Evolutionary conservation across 2,329 filamentous ascomycete genomes (phyloP).

Genomic region (Aspergillus eucalypticola): DNA sequence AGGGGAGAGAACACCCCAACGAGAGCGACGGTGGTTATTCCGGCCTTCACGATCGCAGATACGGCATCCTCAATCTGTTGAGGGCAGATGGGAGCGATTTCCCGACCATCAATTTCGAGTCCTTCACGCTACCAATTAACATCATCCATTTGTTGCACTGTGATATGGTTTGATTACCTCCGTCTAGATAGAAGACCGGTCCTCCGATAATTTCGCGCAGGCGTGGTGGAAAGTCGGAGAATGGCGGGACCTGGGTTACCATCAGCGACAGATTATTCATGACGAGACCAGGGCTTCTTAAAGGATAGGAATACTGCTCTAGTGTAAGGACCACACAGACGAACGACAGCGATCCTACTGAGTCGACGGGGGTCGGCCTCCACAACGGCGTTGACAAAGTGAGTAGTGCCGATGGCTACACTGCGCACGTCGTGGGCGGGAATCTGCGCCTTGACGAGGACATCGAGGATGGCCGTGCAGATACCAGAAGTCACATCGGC

Average conservation of each 20-base stretch:
- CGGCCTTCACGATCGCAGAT: slow-evolving; percentile 45
- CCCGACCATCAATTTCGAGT: slow-evolving; percentile 46
- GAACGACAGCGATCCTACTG: slow-evolving; percentile 54
- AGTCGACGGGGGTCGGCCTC: slow-evolving; percentile 53
- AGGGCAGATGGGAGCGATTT: slow-evolving; percentile 9
- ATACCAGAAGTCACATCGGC: slow-evolving; percentile 47
- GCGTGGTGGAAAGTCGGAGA: slow-evolving; percentile 51
- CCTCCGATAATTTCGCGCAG: slow-evolving; percentile 51
- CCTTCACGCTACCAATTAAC: no score
- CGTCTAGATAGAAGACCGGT: slow-evolving; percentile 51
- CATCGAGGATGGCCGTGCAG: slow-evolving; percentile 37
- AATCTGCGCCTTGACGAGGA: slow-evolving; percentile 37
- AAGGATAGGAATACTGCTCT: slow-evolving; percentile 48
- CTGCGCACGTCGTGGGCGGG: slow-evolving; percentile 40
- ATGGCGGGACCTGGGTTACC: slow-evolving; percentile 18
- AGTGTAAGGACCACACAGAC: slow-evolving; percentile 51
- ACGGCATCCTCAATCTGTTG: slow-evolving; percentile 32
- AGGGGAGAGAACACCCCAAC: slow-evolving; percentile 61
- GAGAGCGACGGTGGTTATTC: slow-evolving; percentile 53
- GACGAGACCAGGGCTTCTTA: not conserved
- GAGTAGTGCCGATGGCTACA: slow-evolving; percentile 55
- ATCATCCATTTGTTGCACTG: no score
- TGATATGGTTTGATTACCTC: no score
- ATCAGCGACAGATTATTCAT: not conserved
- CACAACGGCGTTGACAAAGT: slow-evolving; percentile 55